Conservation (phyloP, 371 early-diverging fungal species). For the Syncephalastrum racemosum region DNA sequence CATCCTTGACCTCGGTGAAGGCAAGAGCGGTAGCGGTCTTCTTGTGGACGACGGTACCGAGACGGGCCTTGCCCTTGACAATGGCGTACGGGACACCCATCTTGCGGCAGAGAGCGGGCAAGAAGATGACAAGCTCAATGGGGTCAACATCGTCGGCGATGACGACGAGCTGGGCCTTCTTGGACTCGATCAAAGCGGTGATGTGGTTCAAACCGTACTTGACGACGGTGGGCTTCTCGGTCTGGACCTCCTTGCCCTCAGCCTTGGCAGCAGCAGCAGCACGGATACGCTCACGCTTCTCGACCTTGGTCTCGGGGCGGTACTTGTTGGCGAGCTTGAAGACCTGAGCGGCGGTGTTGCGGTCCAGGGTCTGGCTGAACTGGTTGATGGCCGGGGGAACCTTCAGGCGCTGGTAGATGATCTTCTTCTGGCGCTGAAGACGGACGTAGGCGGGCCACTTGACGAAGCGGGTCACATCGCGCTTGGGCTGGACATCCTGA, state of each 20-base stretch:
- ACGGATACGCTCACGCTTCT: slow-evolving; percentile 95
- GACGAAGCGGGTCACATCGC: slow-evolving; percentile 94
- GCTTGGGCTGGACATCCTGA: slow-evolving; percentile 93
- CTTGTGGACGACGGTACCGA: slow-evolving; percentile 98
- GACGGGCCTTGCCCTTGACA: slow-evolving; percentile 97
- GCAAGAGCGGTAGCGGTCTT: slow-evolving; percentile 98
- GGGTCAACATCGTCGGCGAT: slow-evolving; percentile 99
- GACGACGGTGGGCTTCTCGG: slow-evolving; percentile 95
- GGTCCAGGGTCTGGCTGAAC: slow-evolving; percentile 96
- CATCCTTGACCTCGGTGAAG: slow-evolving; percentile 92
- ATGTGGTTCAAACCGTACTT: slow-evolving; percentile 99
- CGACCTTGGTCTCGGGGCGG: slow-evolving; percentile 96
- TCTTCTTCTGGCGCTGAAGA: slow-evolving; percentile 96
- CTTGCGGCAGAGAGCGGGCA: slow-evolving; percentile 99
- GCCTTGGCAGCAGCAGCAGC: slow-evolving; percentile 80
- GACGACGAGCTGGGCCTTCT: slow-evolving; percentile 98
- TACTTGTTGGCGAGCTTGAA: slow-evolving; percentile 98
- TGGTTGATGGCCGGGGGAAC: slow-evolving; percentile 99
- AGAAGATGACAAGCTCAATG: slow-evolving; percentile 98
- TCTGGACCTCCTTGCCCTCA: slow-evolving; percentile 85
- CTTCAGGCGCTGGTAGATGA: slow-evolving; percentile 97
- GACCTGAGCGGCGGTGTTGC: slow-evolving; percentile 96
- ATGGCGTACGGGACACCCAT: slow-evolving; percentile 99
- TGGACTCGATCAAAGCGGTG: slow-evolving; percentile 95
- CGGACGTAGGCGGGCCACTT: slow-evolving; percentile 98